These are phyloP conservation scores for Fusarium udum DNA, from an alignment of 2,329 filamentous ascomycete genomes.

Conservation along the genomic window DNA sequence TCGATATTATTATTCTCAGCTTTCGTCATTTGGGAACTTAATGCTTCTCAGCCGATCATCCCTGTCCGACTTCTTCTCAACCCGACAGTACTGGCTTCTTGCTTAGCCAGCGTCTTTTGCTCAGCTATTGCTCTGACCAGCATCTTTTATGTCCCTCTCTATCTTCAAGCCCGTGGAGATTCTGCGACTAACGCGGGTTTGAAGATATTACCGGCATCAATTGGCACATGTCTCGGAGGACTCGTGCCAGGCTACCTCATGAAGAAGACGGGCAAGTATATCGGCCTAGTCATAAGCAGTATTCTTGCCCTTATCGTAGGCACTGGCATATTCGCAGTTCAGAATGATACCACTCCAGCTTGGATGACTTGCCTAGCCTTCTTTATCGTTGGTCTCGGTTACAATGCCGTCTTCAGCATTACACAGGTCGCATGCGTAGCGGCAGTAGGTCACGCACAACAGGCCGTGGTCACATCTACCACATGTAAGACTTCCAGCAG, in stretches of 20 bases:
- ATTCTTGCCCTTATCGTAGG: slow-evolving; percentile 49
- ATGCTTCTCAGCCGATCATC: slow-evolving; percentile 75
- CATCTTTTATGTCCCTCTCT: slow-evolving; percentile 66
- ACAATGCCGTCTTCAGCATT: slow-evolving; percentile 71
- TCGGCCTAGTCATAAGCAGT: slow-evolving; percentile 52
- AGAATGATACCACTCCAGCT: not conserved
- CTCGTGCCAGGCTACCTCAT: slow-evolving; percentile 74
- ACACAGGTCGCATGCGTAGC: slow-evolving; percentile 12
- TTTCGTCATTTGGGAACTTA: slow-evolving; percentile 72
- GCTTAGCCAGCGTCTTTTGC: slow-evolving; percentile 75
- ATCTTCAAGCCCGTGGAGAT: slow-evolving; percentile 75
- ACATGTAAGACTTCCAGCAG: not conserved
- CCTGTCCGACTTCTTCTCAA: slow-evolving; percentile 76
- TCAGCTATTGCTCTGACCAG: slow-evolving; percentile 78
- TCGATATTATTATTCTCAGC: slow-evolving; percentile 64
- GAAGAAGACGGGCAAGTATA: slow-evolving; percentile 74
- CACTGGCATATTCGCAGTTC: slow-evolving; percentile 31
- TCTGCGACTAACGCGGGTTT: slow-evolving; percentile 72
- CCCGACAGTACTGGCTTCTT: slow-evolving; percentile 75
- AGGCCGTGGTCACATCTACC: slow-evolving; percentile 10
- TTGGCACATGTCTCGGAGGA: slow-evolving; percentile 73
- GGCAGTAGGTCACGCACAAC: not conserved
- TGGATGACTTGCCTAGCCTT: slow-evolving; percentile 5
- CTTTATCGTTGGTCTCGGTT: slow-evolving; percentile 71
- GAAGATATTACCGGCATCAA: slow-evolving; percentile 72